Base-by-base conservation (phyloP, 2,329 filamentous ascomycete species). In the Aspergillus fumigatus region DNA sequence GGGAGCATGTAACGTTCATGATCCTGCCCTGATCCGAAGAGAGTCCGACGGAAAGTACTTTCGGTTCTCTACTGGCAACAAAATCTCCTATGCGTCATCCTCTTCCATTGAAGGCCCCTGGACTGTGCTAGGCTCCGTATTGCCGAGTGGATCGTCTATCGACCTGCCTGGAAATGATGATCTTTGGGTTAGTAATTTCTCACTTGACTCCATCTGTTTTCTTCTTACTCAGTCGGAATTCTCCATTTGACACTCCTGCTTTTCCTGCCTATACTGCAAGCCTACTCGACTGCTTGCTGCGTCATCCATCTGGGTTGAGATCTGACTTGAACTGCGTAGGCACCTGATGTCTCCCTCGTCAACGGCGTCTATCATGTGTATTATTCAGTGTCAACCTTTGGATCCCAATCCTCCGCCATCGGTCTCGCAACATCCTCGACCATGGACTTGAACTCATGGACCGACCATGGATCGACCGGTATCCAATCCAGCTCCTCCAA, bases 321-420 rank as follows among this genome's bases (percentile, higher is more conserved):
- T 17, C 32, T 38, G 32, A 38, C 32, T 17, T 2, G 14, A 38
- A 38, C 32, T 38, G 35, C 21, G 27, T 48, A 86, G 84, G 87
- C 87, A 1, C 87, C 87, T 0, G 86, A 89, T 61, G 81, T 86
- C 14, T 70, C 75, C 19, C 72, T 81, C 17, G 76, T 88, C n/a
- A 81, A 80, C 59, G 75, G 73, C 53, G 75, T 77, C 0, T 89
- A 88, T 73, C 81, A 87, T 63, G 71, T 84, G n/a, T 88, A 86
- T 78, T 88, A 88, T 71, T 77, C 82, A 1, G 84, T 88, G n/a
- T 84, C 80, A 38, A 75, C 80, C 0, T 87, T 86, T 60, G 85
- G 85, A 0, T 80, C 77, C 0, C 84, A 87, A 60, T 72, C 78
- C 68, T 85, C 82, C 0, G 83, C 83, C 35, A 88, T 89, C 59